Base-by-base conservation (phyloP, 495 filamentous ascomycete genomes). In the Aspergillus diversus region DNA sequence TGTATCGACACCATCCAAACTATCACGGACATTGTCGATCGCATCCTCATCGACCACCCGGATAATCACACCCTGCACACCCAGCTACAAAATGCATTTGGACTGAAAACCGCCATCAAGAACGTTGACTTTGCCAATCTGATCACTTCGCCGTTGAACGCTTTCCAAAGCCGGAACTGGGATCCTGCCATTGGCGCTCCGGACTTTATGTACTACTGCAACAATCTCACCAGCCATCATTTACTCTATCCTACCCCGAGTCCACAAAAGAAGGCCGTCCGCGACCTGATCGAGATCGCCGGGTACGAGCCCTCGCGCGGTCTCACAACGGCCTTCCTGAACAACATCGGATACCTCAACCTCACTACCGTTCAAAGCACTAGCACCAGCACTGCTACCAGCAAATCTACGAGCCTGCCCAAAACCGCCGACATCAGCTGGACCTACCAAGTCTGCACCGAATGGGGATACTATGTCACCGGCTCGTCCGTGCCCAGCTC, bases 401-500 rank as follows among this genome's bases (percentile, higher is more conserved):
- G 15, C 7, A 34, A 57, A n/a, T 31, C 33, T 42, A 47, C 16
- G 3, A 4, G 56, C 13, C 69, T 67, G 5, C 37, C 61, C 55
- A 60, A 63, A 55, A 33, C 51, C 81, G 81, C 57, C 17, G 85
- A 82, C 82, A 79, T 84, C 12, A 73, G 81, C 53, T 91, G 88
- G 88, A 71, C 76, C 15, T 92, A 90, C 78, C 82, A 84, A 57
- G 72, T 72, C 43, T 82, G 78, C 61, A 71, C 70, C 5, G 69
- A 74, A 75, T 93, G 89, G 89, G 90, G 90, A 35, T 92, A 82
- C 73, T 81, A 90, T 31, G 81, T 84, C 66, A 89, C 87, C 6
- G 90, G 90, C 61, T 84, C 83, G 43, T 81, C 84, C 32, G 84
- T 86, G 2, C 89, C 89, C 0, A 46, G 65, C 0, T 66, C 75